phyloP scores from a whole-genome alignment of 148 eudicot species.

The Rheum nobile region DNA sequence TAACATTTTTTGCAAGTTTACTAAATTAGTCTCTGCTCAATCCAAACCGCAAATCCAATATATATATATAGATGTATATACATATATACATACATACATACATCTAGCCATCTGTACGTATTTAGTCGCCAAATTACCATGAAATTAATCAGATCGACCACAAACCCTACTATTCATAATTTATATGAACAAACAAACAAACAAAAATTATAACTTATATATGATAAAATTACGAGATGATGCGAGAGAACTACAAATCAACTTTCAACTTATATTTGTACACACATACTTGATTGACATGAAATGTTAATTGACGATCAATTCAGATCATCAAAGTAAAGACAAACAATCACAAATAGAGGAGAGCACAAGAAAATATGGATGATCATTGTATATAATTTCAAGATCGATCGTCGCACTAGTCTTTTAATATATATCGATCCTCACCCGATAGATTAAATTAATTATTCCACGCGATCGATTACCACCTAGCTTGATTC shows the following conservation, averaged over 20 bases:
- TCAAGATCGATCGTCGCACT: background rate
- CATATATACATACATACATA: too few species aligned
- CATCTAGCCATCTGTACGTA: too few species aligned
- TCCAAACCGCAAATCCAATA: too few species aligned
- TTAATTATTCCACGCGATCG: background rate
- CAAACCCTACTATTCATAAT: background rate
- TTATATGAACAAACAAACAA: background rate
- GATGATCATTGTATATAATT: background rate
- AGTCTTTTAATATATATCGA: background rate
- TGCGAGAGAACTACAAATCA: background rate
- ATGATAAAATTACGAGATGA: background rate
- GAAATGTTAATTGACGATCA: background rate
- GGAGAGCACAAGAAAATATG: background rate
- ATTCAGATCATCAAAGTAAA: background rate
- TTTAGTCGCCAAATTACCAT: background rate
- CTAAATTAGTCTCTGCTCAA: too few species aligned
- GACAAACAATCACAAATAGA: background rate
- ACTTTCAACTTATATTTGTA: background rate
- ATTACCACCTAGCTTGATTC: background rate
- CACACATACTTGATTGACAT: background rate
- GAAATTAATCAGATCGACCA: background rate
- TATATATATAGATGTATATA: too few species aligned
- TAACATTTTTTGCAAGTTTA: background rate
- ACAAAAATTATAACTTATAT: too few species aligned
- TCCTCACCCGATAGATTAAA: too few species aligned